Conservation (phyloP, 345 rosid species). For the Aurinia saxatilis region DNA sequence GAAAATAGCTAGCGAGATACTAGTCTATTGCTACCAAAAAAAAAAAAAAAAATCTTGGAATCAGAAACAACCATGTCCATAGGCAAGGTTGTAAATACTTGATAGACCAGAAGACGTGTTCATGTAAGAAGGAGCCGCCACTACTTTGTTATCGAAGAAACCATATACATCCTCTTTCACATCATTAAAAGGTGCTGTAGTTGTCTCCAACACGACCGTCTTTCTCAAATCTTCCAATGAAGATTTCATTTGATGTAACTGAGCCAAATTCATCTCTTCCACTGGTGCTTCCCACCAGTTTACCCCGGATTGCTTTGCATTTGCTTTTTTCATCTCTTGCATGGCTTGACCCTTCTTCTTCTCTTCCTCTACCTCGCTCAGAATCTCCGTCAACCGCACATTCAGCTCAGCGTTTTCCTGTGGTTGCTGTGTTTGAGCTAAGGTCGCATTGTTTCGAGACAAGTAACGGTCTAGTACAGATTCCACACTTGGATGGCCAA, state of each 20-base stretch:
- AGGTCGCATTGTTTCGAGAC: neutral
- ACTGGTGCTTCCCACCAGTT: slow-evolving; percentile 23
- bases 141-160: slow-evolving; percentile 12
- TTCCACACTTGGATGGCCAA: slow-evolving; percentile 15
- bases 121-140: neutral
- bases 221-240: slow-evolving; percentile 14
- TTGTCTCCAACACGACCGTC: neutral
- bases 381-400: neutral
- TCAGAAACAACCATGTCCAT: slow-evolving; percentile 17
- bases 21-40: neutral
- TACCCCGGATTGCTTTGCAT: neutral
- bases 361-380: slow-evolving; percentile 12
- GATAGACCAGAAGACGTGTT: neutral
- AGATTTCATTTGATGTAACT: slow-evolving; percentile 19
- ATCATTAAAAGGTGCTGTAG: neutral
- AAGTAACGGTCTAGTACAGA: slow-evolving; percentile 11
- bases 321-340: slow-evolving; percentile 10
- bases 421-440: neutral
- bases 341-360: slow-evolving; percentile 14
- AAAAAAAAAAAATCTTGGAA: neutral
- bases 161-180: slow-evolving; percentile 14
- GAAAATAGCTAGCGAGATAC: slow-evolving; percentile 10
- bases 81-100: neutral
- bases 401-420: neutral
- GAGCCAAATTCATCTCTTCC: slow-evolving; percentile 14